Percentiles rank a stretch among this genome's conserved stretches.
Conservation (phyloP, 257 asterid genomes). For the Primulina tabacum region DNA sequence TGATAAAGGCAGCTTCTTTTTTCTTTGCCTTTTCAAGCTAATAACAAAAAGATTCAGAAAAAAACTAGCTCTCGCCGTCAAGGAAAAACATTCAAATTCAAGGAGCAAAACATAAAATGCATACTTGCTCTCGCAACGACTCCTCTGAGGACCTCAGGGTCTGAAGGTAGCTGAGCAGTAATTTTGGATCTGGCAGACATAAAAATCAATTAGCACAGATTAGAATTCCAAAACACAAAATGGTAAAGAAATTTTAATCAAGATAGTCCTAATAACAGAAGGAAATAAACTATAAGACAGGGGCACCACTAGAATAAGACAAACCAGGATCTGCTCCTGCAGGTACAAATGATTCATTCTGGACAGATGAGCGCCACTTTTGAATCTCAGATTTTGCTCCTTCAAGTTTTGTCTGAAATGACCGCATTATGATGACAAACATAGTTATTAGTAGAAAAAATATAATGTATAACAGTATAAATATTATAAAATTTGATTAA, state of each 20-base stretch:
- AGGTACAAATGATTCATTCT: conserved; percentile 65
- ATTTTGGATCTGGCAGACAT: conserved; percentile 55
- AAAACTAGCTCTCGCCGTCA: conserved; percentile 11
- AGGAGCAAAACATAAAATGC: conserved; percentile 9
- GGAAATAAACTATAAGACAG: conserved; percentile 13
- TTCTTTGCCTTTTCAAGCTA: conserved; percentile 93
- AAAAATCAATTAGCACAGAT: conserved; percentile 23
- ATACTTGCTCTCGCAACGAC: conserved; percentile 90
- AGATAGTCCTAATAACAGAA: conserved; percentile 8
- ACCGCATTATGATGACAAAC: conserved; percentile 21
- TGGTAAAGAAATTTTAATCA: background rate
- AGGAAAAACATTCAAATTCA: conserved; percentile 8
- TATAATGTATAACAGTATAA: background rate
- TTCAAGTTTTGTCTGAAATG: conserved; percentile 66
- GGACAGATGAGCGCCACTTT: conserved; percentile 90
- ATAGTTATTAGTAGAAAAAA: conserved; percentile 7
- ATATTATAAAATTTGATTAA: too few species aligned
- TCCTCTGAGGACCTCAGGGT: conserved; percentile 85
- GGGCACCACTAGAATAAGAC: conserved; percentile 25
- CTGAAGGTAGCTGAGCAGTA: conserved; percentile 64
- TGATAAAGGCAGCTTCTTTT: conserved; percentile 95
- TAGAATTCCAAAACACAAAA: conserved; percentile 1
- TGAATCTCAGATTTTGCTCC: conserved; percentile 81
- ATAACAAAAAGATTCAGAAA: conserved; percentile 23
- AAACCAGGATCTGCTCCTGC: conserved; percentile 75